Evolutionary conservation across 805 yeast species (phyloP), one percentile per base, ranked within the genome.

Genomic region (Candida ficus): DNA sequence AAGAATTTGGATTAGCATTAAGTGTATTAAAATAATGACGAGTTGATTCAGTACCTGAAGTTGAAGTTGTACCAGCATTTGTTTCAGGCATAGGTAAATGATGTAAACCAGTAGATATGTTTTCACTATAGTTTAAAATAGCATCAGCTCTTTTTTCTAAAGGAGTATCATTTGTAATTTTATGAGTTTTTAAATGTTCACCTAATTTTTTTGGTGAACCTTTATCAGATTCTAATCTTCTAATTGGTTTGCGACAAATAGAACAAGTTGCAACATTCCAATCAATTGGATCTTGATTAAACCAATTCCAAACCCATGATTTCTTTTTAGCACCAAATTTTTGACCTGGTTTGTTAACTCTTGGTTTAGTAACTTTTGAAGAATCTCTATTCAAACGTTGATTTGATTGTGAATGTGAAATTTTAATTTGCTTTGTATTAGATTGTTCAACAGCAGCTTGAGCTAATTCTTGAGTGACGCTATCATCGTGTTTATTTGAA

Each of bases 261-360:
- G 75, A 78, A 56, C 82, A 76, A 4, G 70, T 70, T 2, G 81
- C 80, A 16, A 69, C 45, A 41, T 74, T 73, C 37, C 71, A 65
- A 47, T 76, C 73, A 16, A 46, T 46, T 14, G 54, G 52, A 51
- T 75, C 79, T 49, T 76, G 81, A 12, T 64, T 64, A 50, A 76
- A 76, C 81, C 82, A 76, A 17, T 68, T 58, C 82, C 82, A 76
- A 12, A 76, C 80, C 81, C 81, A 76, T 25, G 78, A 73, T 48
- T 68, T 71, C 65, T 76, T 76, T 50, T 74, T 75, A 14, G 82
- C 82, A 14, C 82, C 82, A 44, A 73, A 74, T 48, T 68, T 71
- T 47, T 71, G 77, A 7, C 79, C 79, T 1, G 78, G 78, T 38
- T 73, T 62, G 50, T 72, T 73, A 17, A 55, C 48, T 31, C 65